These are phyloP conservation scores for Priceomyces haplophilus DNA, from an alignment of 805 yeast genomes.

Conservation along the genomic window DNA sequence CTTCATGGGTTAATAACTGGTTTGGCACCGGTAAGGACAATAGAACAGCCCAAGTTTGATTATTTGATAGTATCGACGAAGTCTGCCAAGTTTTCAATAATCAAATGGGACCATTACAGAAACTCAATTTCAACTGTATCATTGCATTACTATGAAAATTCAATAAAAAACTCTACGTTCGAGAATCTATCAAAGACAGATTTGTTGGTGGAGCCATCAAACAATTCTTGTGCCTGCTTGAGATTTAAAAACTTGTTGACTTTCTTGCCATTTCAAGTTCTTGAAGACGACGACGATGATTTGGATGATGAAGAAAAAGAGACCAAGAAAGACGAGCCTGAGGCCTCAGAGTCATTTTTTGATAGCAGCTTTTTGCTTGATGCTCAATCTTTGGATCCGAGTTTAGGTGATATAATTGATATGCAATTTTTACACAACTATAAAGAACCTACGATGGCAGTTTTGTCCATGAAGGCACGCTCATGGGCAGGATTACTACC, in stretches of 20 bases:
- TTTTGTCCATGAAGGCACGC: slow-evolving; percentile 50
- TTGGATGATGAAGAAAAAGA: slow-evolving; percentile 26
- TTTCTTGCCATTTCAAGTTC: slow-evolving; percentile 59
- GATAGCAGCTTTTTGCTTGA: slow-evolving; percentile 58
- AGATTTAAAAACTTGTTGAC: slow-evolving; percentile 68
- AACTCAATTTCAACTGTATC: slow-evolving; percentile 67
- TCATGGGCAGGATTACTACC: slow-evolving; percentile 81
- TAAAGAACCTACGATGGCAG: slow-evolving; percentile 77
- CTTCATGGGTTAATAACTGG: slow-evolving; percentile 69
- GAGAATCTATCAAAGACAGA: slow-evolving; percentile 41
- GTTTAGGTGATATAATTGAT: slow-evolving; percentile 64
- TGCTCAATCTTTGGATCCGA: slow-evolving; percentile 53
- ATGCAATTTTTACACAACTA: slow-evolving; percentile 70
- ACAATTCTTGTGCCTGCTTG: slow-evolving; percentile 50
- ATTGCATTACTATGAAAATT: slow-evolving; percentile 81
- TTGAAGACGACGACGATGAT: slow-evolving; percentile 36
- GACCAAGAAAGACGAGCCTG: slow-evolving; percentile 6
- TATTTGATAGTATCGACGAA: slow-evolving; percentile 64
- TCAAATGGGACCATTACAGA: slow-evolving; percentile 62
- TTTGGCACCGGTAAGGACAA: slow-evolving; percentile 48
- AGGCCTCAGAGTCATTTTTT: slow-evolving; percentile 17
- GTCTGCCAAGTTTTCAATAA: slow-evolving; percentile 71
- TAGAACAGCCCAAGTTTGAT: slow-evolving; percentile 49
- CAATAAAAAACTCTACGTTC: slow-evolving; percentile 49
- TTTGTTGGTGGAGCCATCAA: slow-evolving; percentile 60